These are phyloP conservation scores for Solanum bulbocastanum DNA, from an alignment of 257 asterid genomes.

Conservation along the genomic window DNA sequence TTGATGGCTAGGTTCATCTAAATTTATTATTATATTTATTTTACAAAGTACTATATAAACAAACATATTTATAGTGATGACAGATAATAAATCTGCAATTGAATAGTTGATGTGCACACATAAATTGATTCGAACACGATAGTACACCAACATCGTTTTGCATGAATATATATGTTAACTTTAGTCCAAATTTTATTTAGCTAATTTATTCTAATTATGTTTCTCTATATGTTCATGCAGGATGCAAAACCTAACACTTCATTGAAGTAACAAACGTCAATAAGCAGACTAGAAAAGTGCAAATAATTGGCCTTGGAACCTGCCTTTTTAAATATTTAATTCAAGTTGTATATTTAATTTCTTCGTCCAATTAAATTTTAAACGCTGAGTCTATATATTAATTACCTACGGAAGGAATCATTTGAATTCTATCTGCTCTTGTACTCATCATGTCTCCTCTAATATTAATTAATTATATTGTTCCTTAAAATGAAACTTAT, in stretches of 20 bases:
- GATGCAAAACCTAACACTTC: not conserved
- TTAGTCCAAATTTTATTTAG: not conserved
- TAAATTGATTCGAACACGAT: not conserved
- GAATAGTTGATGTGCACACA: not conserved
- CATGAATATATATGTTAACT: not conserved
- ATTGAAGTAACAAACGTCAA: not conserved
- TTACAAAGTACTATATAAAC: not conserved
- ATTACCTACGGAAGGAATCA: conserved; percentile 7
- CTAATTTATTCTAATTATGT: not conserved
- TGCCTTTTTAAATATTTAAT: not conserved
- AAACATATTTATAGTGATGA: not conserved
- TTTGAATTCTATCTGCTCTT: conserved; percentile 4
- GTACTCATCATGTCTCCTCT: not conserved
- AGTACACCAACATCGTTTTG: not conserved
- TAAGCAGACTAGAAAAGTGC: not conserved
- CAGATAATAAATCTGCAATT: not conserved
- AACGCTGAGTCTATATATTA: not conserved
- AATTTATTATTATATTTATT: not conserved
- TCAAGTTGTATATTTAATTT: not conserved
- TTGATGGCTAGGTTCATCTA: not conserved
- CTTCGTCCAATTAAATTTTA: not conserved
- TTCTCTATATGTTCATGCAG: not conserved
- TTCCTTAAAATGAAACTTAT: not conserved
- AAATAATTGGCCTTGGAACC: not conserved
- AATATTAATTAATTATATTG: not conserved